phyloP scores from a whole-genome alignment of 257 asterid genomes.

The Capsicum chinense region DNA sequence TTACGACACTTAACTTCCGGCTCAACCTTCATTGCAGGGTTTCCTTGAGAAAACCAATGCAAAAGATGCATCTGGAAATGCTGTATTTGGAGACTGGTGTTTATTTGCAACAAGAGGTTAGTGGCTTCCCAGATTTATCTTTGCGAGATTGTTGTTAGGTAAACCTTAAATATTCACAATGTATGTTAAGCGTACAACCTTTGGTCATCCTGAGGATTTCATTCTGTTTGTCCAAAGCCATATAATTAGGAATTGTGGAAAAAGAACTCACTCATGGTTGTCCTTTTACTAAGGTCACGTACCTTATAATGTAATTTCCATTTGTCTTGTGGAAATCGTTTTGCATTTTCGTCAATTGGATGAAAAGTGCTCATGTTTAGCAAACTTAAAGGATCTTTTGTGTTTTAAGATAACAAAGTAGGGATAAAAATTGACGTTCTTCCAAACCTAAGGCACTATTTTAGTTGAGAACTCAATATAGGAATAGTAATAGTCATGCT shows the following conservation, averaged over 20 bases:
- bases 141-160: background rate
- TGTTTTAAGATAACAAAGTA: background rate
- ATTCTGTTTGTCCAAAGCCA: background rate
- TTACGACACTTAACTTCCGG: background rate
- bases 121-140: conserved; percentile 29
- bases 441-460: background rate
- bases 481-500: background rate
- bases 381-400: background rate
- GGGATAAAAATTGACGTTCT: background rate
- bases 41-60: conserved; percentile 78
- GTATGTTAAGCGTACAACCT: conserved; percentile 9
- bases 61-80: conserved; percentile 89
- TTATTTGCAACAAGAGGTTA: conserved; percentile 85
- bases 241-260: background rate
- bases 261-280: background rate
- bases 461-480: background rate
- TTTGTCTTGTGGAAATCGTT: background rate
- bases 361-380: background rate
- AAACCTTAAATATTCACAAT: background rate
- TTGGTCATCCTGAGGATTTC: background rate
- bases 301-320: background rate
- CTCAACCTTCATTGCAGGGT: conserved; percentile 57
- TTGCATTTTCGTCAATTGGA: background rate
- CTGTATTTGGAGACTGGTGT: conserved; percentile 84
- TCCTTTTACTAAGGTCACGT: background rate